These are phyloP conservation scores for Penicillium sp. DNA, from an alignment of 2,329 filamentous ascomycete genomes.

Conservation along the genomic window DNA sequence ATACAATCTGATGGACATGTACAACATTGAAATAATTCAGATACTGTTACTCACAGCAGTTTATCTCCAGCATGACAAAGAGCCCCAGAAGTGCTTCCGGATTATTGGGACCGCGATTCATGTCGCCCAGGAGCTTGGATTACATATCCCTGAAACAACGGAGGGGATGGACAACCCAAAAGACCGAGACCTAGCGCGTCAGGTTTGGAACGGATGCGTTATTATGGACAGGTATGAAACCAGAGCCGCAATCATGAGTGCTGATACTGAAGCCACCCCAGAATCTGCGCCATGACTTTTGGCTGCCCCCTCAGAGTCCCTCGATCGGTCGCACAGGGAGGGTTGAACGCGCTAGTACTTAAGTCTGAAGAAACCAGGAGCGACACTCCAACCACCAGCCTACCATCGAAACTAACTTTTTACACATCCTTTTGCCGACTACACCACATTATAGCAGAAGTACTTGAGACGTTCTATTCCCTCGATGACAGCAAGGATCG, in stretches of 20 bases:
- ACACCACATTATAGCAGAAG: slow-evolving; percentile 4
- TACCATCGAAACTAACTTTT: slow-evolving; percentile 4
- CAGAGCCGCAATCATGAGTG: not conserved
- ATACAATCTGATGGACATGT: slow-evolving; percentile 2
- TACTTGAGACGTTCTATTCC: slow-evolving; percentile 4
- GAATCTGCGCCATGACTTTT: slow-evolving; percentile 4
- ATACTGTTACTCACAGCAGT: slow-evolving; percentile 6
- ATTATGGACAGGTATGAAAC: slow-evolving; percentile 4
- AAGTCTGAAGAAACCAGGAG: not conserved
- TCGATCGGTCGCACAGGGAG: slow-evolving; percentile 2
- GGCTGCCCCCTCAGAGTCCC: slow-evolving; percentile 1
- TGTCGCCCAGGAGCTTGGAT: slow-evolving; percentile 3
- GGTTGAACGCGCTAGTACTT: not conserved
- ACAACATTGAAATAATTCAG: slow-evolving; percentile 6
- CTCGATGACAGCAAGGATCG: too few relatives aligned
- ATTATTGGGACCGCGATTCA: slow-evolving; percentile 5
- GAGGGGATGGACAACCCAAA: not conserved
- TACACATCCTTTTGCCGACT: slow-evolving; percentile 5
- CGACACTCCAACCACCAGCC: not conserved
- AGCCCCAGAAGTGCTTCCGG: slow-evolving; percentile 2
- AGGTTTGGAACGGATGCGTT: slow-evolving; percentile 6
- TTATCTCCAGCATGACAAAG: slow-evolving; percentile 3
- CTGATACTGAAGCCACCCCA: not conserved
- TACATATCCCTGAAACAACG: slow-evolving; percentile 1
- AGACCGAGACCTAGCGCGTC: slow-evolving; percentile 3